Percentiles rank a stretch among this genome's conserved stretches.
phyloP scores from a whole-genome alignment of 495 filamentous ascomycete species.

The Aspergillus sclerotiicarbonarius region DNA sequence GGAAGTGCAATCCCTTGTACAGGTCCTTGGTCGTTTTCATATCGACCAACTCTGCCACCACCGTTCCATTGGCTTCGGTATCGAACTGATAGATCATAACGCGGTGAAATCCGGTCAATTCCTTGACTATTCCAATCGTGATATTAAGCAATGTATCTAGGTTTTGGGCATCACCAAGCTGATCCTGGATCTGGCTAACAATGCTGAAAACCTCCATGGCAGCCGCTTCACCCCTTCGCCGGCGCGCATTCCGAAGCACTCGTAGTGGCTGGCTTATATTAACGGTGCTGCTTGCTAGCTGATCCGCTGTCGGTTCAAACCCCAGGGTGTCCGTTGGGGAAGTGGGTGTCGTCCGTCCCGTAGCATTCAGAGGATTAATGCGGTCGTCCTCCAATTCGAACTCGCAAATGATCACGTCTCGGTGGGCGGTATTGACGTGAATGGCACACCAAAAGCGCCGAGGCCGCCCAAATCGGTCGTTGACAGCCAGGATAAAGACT shows the following conservation, averaged over 20 bases:
- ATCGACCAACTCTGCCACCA: conserved; percentile 86
- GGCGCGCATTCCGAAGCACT: conserved; percentile 73
- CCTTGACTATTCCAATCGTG: conserved; percentile 50
- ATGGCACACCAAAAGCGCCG: conserved; percentile 87
- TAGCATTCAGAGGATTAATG: conserved; percentile 62
- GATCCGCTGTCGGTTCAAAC: conserved; percentile 65
- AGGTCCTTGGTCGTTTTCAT: conserved; percentile 76
- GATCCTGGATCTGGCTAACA: conserved; percentile 66
- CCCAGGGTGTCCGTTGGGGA: conserved; percentile 72
- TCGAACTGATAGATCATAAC: conserved; percentile 97
- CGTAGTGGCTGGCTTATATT: conserved; percentile 74
- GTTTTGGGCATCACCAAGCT: conserved; percentile 31
- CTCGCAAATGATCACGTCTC: conserved; percentile 80
- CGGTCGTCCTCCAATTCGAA: conserved; percentile 87
- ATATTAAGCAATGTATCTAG: conserved; percentile 57
- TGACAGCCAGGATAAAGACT: conserved; percentile 76
- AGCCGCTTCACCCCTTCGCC: conserved; percentile 76
- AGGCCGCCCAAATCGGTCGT: conserved; percentile 46
- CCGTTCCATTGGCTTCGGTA: conserved; percentile 73
- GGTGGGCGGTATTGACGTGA: conserved; percentile 64
- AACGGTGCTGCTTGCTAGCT: conserved; percentile 65
- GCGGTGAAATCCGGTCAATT: conserved; percentile 88
- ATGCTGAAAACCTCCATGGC: conserved; percentile 95
- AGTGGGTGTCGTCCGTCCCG: conserved; percentile 54
- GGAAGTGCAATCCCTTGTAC: conserved; percentile 88